These are phyloP conservation scores for Phaeotremella fagi DNA, from an alignment of 768 basidiomycete genomes.

Conservation along the genomic window DNA sequence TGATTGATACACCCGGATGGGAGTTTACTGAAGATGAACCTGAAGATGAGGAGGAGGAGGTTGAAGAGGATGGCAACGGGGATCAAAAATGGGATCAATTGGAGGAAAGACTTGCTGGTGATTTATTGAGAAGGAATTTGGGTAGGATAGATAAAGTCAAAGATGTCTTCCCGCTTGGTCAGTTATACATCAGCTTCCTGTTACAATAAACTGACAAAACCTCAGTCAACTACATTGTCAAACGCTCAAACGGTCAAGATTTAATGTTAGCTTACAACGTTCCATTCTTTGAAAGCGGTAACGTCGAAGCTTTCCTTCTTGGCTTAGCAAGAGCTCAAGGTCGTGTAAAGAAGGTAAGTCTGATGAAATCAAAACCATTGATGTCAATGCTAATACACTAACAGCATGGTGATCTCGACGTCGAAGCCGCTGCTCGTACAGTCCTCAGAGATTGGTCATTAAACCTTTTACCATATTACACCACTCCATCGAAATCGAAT, in stretches of 20 bases:
- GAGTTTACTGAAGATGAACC: conserved; percentile 51
- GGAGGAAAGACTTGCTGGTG: conserved; percentile 52
- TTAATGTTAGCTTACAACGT: conserved; percentile 83
- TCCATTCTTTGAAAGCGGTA: conserved; percentile 68
- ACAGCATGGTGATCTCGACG: conserved; percentile 68
- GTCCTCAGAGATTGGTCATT: conserved; percentile 80
- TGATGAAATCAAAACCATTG: conserved; percentile 7
- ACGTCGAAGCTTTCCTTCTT: conserved; percentile 67
- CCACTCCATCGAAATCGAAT: conserved; percentile 53
- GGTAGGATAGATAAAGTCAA: conserved; percentile 81
- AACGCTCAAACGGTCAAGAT: conserved; percentile 68
- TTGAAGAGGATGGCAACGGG: conserved; percentile 28
- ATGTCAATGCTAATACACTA: conserved; percentile 19
- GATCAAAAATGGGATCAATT: conserved; percentile 44
- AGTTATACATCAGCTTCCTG: conserved; percentile 29
- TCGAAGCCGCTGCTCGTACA: conserved; percentile 68
- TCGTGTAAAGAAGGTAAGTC: conserved; percentile 68
- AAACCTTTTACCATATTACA: conserved; percentile 69
- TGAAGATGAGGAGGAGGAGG: conserved; percentile 48
- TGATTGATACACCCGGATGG: conserved; percentile 88
- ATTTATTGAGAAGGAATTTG: conserved; percentile 71
- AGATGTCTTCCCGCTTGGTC: conserved; percentile 67
- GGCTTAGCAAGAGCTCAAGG: conserved; percentile 69
- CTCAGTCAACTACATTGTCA: conserved; percentile 64
- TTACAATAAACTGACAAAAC: not conserved